Conservation (phyloP, 768 basidiomycete species). For the Podaxis pistillaris region DNA sequence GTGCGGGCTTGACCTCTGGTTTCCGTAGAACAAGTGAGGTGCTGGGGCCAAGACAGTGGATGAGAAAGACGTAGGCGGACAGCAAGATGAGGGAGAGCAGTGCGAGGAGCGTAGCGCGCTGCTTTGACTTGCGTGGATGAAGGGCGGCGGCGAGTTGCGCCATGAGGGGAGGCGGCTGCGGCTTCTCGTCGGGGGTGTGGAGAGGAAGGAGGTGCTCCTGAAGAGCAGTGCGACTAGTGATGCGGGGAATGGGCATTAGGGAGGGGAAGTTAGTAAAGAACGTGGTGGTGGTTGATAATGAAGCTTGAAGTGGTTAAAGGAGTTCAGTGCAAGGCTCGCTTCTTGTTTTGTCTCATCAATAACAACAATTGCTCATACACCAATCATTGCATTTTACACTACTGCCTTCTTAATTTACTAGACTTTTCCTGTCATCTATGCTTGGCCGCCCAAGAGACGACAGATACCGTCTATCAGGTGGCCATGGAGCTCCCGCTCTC, state of each 20-base stretch:
- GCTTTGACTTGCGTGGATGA: conserved; percentile 46
- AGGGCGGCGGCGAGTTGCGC: conserved; percentile 30
- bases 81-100: conserved; percentile 50
- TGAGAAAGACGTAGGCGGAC: conserved; percentile 55
- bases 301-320: background rate
- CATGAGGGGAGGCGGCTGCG: conserved; percentile 20
- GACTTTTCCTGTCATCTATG: background rate
- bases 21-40: conserved; percentile 34
- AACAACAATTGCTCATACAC: background rate
- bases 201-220: conserved; percentile 27
- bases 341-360: conserved; percentile 1
- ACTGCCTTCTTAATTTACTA: background rate
- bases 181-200: conserved; percentile 16
- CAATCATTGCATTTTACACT: background rate
- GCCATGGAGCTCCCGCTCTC: background rate
- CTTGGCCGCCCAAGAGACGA: background rate
- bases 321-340: background rate
- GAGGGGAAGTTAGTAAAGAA: conserved; percentile 13
- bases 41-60: conserved; percentile 41
- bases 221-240: conserved; percentile 33
- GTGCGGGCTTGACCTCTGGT: conserved; percentile 24
- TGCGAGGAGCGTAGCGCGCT: conserved; percentile 53
- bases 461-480: conserved; percentile 1
- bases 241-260: conserved; percentile 24
- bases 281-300: conserved; percentile 1